Evolutionary conservation across 2,329 filamentous ascomycete species (phyloP).

Genomic region (Hypoxylon sp.): DNA sequence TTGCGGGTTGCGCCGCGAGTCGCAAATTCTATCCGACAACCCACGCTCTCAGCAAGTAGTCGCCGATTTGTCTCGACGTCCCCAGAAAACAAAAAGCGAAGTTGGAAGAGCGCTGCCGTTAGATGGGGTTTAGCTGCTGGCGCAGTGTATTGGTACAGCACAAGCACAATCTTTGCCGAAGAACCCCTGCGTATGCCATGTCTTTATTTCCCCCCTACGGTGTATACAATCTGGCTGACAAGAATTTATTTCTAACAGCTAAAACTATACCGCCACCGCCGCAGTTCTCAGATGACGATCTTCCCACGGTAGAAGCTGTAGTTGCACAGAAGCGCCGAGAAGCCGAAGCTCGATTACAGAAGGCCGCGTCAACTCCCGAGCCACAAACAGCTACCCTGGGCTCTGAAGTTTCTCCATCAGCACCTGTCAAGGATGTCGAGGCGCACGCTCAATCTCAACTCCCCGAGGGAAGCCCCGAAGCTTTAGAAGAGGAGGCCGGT

Average conservation of each 20-base stretch:
- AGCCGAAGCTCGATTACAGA: slow-evolving; percentile 56
- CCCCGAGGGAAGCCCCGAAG: slow-evolving; percentile 60
- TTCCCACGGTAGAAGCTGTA: slow-evolving; percentile 77
- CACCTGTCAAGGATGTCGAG: slow-evolving; percentile 48
- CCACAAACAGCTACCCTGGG: slow-evolving; percentile 45
- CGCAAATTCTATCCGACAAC: slow-evolving; percentile 60
- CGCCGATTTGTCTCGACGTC: slow-evolving; percentile 69
- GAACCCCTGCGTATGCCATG: slow-evolving; percentile 77
- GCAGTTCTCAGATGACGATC: slow-evolving; percentile 69
- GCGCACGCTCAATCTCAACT: slow-evolving; percentile 35
- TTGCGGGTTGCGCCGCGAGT: slow-evolving; percentile 65
- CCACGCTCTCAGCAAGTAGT: slow-evolving; percentile 57
- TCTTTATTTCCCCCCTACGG: not conserved
- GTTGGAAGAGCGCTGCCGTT: slow-evolving; percentile 82
- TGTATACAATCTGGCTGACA: slow-evolving; percentile 14
- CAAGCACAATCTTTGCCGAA: slow-evolving; percentile 87
- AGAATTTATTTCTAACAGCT: slow-evolving; percentile 34
- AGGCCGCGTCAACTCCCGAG: slow-evolving; percentile 53
- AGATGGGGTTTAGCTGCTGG: slow-evolving; percentile 83
- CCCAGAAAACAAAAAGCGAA: slow-evolving; percentile 76
- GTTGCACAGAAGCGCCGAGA: slow-evolving; percentile 74
- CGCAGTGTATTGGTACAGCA: slow-evolving; percentile 95
- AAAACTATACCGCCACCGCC: slow-evolving; percentile 61
- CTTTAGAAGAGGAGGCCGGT: slow-evolving; percentile 83
- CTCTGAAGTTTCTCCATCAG: slow-evolving; percentile 49